Evolutionary conservation across 129 eudicot species (phyloP).

Genomic region (Lactuca saligna): DNA sequence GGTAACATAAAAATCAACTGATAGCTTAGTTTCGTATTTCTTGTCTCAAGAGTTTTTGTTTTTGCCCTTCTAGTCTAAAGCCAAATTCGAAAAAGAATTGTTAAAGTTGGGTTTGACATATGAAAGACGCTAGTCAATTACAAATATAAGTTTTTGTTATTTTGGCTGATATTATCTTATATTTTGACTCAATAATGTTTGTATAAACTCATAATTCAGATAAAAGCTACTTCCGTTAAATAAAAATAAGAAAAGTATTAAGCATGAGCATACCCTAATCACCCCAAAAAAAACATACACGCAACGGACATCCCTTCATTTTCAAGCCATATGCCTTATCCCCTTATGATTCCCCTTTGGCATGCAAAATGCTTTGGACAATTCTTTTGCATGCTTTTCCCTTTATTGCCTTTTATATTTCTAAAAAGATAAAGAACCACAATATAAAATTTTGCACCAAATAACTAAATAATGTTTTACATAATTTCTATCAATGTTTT

Average conservation of each 20-base stretch:
- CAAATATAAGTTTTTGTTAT: too few species aligned
- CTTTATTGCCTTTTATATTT: conserved; percentile 22
- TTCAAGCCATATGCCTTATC: conserved; percentile 35
- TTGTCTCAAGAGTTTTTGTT: too few species aligned
- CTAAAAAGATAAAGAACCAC: background rate
- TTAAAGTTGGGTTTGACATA: too few species aligned
- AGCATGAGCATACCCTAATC: conserved; percentile 23
- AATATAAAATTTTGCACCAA: background rate
- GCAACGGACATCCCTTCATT: conserved; percentile 24
- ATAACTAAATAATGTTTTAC: conserved; percentile 1
- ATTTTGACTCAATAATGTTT: background rate
- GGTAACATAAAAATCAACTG: too few species aligned
- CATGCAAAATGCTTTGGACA: conserved; percentile 35
- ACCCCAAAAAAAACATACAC: background rate
- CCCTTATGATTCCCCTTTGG: conserved; percentile 29
- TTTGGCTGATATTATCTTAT: background rate
- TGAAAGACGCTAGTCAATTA: too few species aligned
- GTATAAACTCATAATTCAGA: background rate
- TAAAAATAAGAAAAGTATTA: background rate
- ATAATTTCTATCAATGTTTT: background rate
- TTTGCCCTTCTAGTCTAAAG: too few species aligned
- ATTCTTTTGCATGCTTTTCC: conserved; percentile 30
- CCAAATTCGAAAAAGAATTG: too few species aligned
- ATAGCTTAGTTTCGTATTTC: too few species aligned
- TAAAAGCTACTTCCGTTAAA: background rate